Conservation (phyloP, 108 stramenopile genomes). For the Fragilaria radians region DNA sequence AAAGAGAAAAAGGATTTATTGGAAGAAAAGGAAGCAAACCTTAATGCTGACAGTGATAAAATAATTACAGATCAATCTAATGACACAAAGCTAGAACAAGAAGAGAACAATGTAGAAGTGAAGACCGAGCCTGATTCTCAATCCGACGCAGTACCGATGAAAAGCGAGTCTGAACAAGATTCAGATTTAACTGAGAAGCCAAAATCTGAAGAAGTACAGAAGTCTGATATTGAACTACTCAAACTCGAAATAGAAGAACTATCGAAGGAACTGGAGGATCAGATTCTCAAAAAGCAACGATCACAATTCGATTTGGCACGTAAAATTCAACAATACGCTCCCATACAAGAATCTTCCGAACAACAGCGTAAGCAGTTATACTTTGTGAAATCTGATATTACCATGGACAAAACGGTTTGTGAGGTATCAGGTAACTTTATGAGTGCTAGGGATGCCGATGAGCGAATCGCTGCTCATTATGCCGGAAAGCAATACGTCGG, state of each 20-base stretch:
- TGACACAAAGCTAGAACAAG: no score
- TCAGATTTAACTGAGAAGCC: no score
- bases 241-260: conserved; percentile 1
- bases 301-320: conserved; percentile 40
- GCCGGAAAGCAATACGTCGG: conserved; percentile 91
- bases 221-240: neutral
- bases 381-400: conserved; percentile 69
- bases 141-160: no score
- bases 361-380: conserved; percentile 53
- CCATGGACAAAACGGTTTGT: conserved; percentile 84
- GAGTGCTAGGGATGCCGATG: conserved; percentile 85
- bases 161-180: no score
- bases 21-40: conserved; percentile 6
- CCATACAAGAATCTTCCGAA: conserved; percentile 58
- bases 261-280: conserved; percentile 24
- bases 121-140: no score
- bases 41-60: no score
- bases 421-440: conserved; percentile 89
- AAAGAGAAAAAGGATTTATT: conserved; percentile 8
- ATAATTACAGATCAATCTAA: no score
- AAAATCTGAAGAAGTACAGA: conserved; percentile 17
- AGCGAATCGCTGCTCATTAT: conserved; percentile 89
- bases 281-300: conserved; percentile 48
- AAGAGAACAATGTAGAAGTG: no score
- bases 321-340: conserved; percentile 40